These are phyloP conservation scores for Kodamaea ohmeri DNA, from an alignment of 1,139 yeast species.

Conservation along the genomic window DNA sequence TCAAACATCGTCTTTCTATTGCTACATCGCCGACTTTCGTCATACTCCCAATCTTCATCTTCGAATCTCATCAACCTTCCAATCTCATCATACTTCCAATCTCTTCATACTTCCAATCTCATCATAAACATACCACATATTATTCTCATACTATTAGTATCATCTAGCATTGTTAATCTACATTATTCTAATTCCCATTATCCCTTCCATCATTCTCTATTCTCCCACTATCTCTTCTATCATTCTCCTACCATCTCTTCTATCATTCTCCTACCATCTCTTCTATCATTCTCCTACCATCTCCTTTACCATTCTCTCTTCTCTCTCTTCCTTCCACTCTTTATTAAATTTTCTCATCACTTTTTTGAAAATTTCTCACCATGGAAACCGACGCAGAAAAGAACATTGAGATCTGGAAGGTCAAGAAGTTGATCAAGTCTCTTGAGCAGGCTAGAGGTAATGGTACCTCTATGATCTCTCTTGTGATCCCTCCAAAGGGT, in stretches of 20 bases:
- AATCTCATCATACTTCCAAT: no score
- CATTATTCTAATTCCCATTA: not conserved
- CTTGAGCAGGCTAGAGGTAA: constrained; percentile 92
- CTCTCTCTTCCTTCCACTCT: not conserved
- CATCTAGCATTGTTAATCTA: no score
- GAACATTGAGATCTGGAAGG: constrained; percentile 98
- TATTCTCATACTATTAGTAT: no score
- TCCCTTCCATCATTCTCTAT: not conserved
- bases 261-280: not conserved
- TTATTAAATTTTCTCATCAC: not conserved
- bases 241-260: not conserved
- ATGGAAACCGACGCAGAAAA: constrained; percentile 71
- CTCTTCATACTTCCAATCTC: no score
- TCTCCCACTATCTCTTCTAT: not conserved
- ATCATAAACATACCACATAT: not conserved
- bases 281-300: not conserved
- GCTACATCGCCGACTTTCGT: no score
- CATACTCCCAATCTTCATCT: no score
- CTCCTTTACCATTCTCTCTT: not conserved
- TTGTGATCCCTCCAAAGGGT: constrained; percentile 92
- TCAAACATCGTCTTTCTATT: no score
- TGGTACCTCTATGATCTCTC: constrained; percentile 97
- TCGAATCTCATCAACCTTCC: no score
- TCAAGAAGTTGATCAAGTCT: constrained; percentile 85
- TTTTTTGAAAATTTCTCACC: constrained; percentile 6